A percentile compares a stretch with the other conserved stretches of the same genome.
phyloP scores from a whole-genome alignment of 2,329 filamentous ascomycete genomes.

The Colletotrichum noveboracense region DNA sequence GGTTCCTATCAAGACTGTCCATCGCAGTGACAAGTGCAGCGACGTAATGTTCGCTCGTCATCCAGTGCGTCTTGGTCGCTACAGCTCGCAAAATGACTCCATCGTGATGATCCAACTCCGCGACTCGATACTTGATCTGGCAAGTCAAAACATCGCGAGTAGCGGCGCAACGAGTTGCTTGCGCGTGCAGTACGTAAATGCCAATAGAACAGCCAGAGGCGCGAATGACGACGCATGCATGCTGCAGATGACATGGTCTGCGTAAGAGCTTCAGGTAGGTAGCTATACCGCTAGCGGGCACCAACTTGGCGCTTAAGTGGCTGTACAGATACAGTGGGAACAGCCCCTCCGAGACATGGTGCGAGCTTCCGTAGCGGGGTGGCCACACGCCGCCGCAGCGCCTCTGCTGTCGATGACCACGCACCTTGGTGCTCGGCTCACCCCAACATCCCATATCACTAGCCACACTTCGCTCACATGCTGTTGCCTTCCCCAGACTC shows the following conservation, averaged over 20 bases:
- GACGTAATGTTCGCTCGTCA: not conserved
- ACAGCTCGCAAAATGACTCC: not conserved
- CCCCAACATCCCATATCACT: constrained; percentile 7
- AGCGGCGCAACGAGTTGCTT: constrained; percentile 9
- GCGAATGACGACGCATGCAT: constrained; percentile 21
- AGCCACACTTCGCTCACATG: constrained; percentile 21
- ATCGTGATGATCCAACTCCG: not conserved
- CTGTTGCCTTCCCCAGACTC: not conserved
- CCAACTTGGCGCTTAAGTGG: not conserved
- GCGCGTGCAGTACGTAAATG: constrained; percentile 17
- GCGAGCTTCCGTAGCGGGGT: constrained; percentile 17
- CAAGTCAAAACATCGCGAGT: not conserved
- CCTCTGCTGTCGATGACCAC: not conserved
- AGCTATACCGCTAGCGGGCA: constrained; percentile 6
- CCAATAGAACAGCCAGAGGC: not conserved
- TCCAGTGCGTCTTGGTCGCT: not conserved
- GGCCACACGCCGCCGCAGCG: not conserved
- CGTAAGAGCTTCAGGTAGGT: constrained; percentile 4
- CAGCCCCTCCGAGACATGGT: constrained; percentile 19
- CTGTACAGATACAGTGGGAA: constrained; percentile 18
- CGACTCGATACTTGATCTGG: not conserved
- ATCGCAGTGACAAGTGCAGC: not conserved
- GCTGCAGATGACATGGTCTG: constrained; percentile 21
- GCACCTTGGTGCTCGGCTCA: not conserved
- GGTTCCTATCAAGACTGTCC: not conserved